Base-by-base conservation (phyloP, 768 basidiomycete genomes). In the Lactarius sanguifluus region DNA sequence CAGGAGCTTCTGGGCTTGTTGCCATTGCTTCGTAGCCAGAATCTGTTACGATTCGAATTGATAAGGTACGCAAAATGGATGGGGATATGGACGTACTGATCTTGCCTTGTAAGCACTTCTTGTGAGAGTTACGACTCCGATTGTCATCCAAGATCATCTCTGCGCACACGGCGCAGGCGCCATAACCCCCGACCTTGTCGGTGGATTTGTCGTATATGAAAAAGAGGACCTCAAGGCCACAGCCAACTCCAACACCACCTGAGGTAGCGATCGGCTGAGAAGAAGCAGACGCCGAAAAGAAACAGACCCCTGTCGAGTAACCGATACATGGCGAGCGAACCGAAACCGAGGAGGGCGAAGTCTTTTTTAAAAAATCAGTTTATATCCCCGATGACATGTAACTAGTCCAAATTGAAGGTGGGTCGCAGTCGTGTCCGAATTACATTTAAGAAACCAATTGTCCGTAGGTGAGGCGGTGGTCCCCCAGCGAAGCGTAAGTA, bases 161-260 rank as follows among this genome's bases (percentile, higher is more conserved):
- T 18, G 43, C 57, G 57, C 62, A 61, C 40, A 58, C 3, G 12
- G 4, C 36, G 12, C 60, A 59, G 3, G 61, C 60, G 18, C 62
- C 65, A 30, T 67, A 47, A 54, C 38, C 36, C 3, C 57, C 57
- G 40, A 43, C 57, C 55, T 61, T 47, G 40, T 69, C 57, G 20
- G 61, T 62, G 65, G 54, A 69, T 55, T 59, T 56, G 25, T 69
- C 65, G 56, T 61, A 61, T 2, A 52, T 59, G 28, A 58, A 62
- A 10, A 62, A 62, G 13, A 62, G 16, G 13, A n/a, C 58, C 60
- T 59, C 50, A 28, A 67, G 41, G 10, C 67, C 61, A 32, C 65
- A 62, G 13, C 55, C 61, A 16, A 59, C 56, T 16, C 57, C 47
- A 20, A 59, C 59, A 4, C 65, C 56, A 47, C 50, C 60, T 66